Percentiles rank a stretch among this genome's conserved stretches.
Conservation (phyloP, 106 monocot species). For the Gastrodia elata region DNA sequence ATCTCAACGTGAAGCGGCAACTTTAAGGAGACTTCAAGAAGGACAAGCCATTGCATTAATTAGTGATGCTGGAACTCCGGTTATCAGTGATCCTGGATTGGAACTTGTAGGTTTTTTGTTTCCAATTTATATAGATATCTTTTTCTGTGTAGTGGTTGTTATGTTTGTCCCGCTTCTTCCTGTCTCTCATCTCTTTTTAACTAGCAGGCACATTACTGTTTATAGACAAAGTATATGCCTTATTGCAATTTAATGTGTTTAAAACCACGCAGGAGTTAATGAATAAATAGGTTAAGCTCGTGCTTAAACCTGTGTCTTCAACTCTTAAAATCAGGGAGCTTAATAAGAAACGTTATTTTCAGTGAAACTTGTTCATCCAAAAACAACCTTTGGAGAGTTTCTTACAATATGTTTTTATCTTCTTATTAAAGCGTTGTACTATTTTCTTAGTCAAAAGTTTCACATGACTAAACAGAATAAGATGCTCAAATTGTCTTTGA, state of each 20-base stretch:
- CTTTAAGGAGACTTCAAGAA: slow-evolving; percentile 63
- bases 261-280: not conserved
- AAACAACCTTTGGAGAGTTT: not conserved
- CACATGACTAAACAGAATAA: not conserved
- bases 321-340: not conserved
- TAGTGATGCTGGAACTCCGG: slow-evolving; percentile 95
- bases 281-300: not conserved
- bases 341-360: not conserved
- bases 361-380: not conserved
- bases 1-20: slow-evolving; percentile 52
- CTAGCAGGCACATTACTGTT: not conserved
- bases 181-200: not conserved
- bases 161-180: not conserved
- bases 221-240: not conserved
- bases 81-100: slow-evolving; percentile 88
- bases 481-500: not conserved
- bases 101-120: slow-evolving; percentile 51
- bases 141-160: not conserved
- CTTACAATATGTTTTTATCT: not conserved
- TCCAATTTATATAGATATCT: not conserved
- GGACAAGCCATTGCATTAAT: slow-evolving; percentile 82
- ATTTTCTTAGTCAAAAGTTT: not conserved
- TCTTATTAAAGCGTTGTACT: not conserved
- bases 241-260: not conserved
- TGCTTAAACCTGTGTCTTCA: not conserved